These are phyloP conservation scores for Cyclostephanos invisitatus DNA, from an alignment of 108 stramenopile genomes.

Conservation along the genomic window DNA sequence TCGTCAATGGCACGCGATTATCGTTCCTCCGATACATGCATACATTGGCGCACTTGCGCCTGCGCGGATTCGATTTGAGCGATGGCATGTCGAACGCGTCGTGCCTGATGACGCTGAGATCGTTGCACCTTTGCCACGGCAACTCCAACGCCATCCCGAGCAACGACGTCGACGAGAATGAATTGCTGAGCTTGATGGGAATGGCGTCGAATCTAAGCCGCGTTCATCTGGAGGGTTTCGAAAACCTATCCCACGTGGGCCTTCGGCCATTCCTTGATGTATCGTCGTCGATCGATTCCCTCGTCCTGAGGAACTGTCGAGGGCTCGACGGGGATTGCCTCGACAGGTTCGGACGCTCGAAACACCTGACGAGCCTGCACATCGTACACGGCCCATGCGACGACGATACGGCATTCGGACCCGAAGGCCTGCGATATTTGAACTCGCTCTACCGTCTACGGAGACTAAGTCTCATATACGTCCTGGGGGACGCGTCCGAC, in stretches of 20 bases:
- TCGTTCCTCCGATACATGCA: conserved; percentile 14
- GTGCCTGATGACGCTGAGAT: conserved; percentile 8
- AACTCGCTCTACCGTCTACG: conserved; percentile 19
- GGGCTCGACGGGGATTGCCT: conserved; percentile 28
- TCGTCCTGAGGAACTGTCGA: conserved; percentile 40
- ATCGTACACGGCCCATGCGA: conserved; percentile 38
- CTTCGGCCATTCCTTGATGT: conserved; percentile 22
- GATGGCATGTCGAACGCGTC: conserved; percentile 22
- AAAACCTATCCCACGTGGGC: conserved; percentile 25
- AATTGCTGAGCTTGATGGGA: conserved; percentile 21
- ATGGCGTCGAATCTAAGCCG: conserved; percentile 12
- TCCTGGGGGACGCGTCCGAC: conserved; percentile 21
- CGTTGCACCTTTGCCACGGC: conserved; percentile 43
- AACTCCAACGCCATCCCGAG: conserved; percentile 30
- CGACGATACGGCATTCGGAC: conserved; percentile 22
- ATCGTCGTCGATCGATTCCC: conserved; percentile 7
- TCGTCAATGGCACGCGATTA: conserved; percentile 29
- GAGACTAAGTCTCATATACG: conserved; percentile 34
- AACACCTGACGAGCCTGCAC: conserved; percentile 23
- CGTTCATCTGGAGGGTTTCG: conserved; percentile 43
- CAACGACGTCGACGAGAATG: conserved; percentile 32
- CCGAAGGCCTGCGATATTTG: conserved; percentile 26
- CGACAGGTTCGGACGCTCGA: conserved; percentile 23
- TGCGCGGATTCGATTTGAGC: conserved; percentile 42
- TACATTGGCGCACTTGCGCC: conserved; percentile 23